Percentiles rank a stretch among this genome's conserved stretches.
These are phyloP conservation scores for Podosphaera fusca DNA, from an alignment of 2,329 filamentous ascomycete genomes.

Conservation along the genomic window DNA sequence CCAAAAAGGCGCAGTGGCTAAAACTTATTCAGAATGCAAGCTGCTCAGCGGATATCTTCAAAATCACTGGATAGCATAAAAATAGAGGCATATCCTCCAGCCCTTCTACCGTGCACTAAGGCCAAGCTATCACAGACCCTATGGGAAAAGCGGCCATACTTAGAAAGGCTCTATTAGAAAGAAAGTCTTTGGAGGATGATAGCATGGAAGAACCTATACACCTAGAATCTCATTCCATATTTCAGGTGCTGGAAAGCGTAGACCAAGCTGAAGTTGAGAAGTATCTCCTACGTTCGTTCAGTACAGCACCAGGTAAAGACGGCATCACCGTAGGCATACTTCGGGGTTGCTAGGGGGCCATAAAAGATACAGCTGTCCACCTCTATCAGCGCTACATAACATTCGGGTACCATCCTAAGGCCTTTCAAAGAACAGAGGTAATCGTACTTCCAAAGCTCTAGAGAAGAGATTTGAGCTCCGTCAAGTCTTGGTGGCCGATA, in stretches of 20 bases:
- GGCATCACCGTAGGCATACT: background rate
- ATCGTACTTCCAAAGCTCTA: background rate
- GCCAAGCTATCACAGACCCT: background rate
- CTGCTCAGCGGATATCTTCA: background rate
- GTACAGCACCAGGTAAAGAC: background rate
- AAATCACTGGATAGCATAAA: background rate
- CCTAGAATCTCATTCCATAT: background rate
- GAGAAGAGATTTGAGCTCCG: background rate
- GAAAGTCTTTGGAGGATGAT: background rate
- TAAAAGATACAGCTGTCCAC: background rate
- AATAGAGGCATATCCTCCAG: background rate
- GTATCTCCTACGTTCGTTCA: background rate
- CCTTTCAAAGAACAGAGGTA: background rate
- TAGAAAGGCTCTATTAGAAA: background rate
- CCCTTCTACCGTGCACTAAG: background rate
- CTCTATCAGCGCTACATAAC: background rate
- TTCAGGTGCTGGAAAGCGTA: background rate
- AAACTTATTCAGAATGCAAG: background rate
- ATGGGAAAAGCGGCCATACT: background rate
- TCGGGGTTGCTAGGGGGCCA: background rate
- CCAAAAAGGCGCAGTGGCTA: background rate
- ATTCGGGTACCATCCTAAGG: background rate
- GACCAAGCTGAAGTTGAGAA: background rate
- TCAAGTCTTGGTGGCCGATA: background rate
- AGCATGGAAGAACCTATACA: background rate